These are phyloP conservation scores for Pogostemon cablin DNA, from an alignment of 257 asterid genomes.

Conservation along the genomic window DNA sequence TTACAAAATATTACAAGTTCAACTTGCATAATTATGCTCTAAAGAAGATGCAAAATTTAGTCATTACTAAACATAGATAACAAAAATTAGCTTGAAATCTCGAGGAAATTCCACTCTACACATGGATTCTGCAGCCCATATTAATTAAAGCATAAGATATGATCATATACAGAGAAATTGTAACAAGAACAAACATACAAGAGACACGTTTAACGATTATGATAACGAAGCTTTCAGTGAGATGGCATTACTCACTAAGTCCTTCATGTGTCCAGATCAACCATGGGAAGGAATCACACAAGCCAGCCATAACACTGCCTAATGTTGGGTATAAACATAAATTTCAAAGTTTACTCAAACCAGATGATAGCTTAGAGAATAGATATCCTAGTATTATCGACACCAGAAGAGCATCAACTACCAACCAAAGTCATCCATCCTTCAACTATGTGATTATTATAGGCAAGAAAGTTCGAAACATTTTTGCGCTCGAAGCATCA, in stretches of 20 bases:
- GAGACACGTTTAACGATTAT: too few relatives aligned
- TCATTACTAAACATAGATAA: not conserved
- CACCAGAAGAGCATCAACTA: not conserved
- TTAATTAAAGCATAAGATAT: too few relatives aligned
- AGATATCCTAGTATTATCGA: not conserved
- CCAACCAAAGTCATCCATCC: not conserved
- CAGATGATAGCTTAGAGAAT: not conserved
- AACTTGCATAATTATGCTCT: not conserved
- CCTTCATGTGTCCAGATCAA: not conserved
- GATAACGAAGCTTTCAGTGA: not conserved
- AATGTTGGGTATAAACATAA: not conserved
- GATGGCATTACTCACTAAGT: not conserved
- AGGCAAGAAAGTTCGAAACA: too few relatives aligned
- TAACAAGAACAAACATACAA: too few relatives aligned
- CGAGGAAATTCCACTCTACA: not conserved
- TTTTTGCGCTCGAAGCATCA: too few relatives aligned
- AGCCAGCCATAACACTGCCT: constrained; percentile 1
- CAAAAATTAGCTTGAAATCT: not conserved
- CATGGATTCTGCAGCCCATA: not conserved
- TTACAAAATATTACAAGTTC: not conserved
- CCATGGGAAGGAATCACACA: not conserved
- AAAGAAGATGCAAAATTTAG: not conserved
- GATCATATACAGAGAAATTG: too few relatives aligned
- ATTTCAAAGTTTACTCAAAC: not conserved
- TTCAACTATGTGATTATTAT: too few relatives aligned